Evolutionary conservation across 768 basidiomycete species (phyloP), one percentile per base, ranked within the genome.

Genomic region (Russula griseocarnosa): DNA sequence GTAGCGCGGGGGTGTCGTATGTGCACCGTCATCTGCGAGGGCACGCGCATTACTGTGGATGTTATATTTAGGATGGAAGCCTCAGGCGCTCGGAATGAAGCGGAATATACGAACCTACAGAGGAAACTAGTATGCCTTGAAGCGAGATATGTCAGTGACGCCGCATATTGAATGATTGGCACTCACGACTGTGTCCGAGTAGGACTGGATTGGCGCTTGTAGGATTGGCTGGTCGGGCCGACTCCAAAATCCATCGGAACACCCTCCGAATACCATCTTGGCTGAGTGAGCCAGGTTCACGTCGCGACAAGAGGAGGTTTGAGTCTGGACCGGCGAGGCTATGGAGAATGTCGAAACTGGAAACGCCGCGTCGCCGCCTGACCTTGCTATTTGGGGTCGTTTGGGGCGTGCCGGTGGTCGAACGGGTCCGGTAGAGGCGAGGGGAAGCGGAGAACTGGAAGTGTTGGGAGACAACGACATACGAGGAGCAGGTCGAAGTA

Each of bases 101-200:
- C 30, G 51, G n/a, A 30, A 58, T 38, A 58, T 72, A 71, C 66
- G 24, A 20, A 65, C 67, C 72, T 51, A 70, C 74, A 28, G 68
- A 69, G 38, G 63, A 62, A 44, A 66, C 47, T 28, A 66, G 68
- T 72, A 90, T 90, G 52, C 88, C 88, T 90, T 70, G 56, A 51
- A 60, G 61, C 67, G 42, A 65, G 57, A 46, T 47, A 26, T 47
- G 54, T 54, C 38, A 52, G 49, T 50, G 56, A 61, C 50, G 24
- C 11, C 26, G n/a, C 40, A 32, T n/a, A 18, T 68, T 67, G 57
- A 49, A 55, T 30, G 49, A 68, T 55, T 67, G 65, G 61, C 55
- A 85, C 90, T 71, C 78, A 91, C 90, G 86, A 77, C 89, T 90
- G 76, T 53, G 87, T 88, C 42, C 90, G 79, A 8, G 87, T 91